Base-by-base conservation (phyloP, 352 stramenopile species). In the Phytophthora sp. region DNA sequence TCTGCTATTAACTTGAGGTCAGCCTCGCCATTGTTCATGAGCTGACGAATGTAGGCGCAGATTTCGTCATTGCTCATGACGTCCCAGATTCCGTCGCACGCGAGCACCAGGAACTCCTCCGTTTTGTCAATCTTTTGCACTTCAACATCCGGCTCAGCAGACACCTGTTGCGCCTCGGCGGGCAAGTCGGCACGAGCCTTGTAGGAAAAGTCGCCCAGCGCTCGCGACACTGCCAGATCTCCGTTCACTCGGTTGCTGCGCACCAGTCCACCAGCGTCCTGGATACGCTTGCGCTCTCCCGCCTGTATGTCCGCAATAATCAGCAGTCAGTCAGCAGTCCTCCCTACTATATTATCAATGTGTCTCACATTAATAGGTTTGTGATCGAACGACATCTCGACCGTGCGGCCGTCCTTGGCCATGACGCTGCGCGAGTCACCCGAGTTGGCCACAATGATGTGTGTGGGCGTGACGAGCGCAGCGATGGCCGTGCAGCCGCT, bases 11-110 rank as follows among this genome's bases (percentile, higher is more conserved):
- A 74, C 16, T 79, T 76, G 68, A 94, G 64, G 59, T 90, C 74
- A 31, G 42, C 66, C 61, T 95, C 83, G 52, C 86, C 86, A 30
- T 87, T 80, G 55, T 63, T 63, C 74, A 96, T 82, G 7, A 95
- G 74, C 50, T 84, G 73, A 29, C 86, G 84, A 29, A 97, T 89
- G 67, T 93, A 96, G 27, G 87, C 78, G 49, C 91, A 93, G 23
- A 88, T 79, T 51, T 96, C 85, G 64, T 98, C 86, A 58, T 97
- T 96, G 45, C 65, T 86, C 86, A 98, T 97, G 31, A 98, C 93
- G 51, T 98, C 94, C 93, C 94, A 98, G 51, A 98, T 96, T 36
- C 93, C 94, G 55, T 98, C 93, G 57, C 91, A 98, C 9, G 91
- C 93, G 31, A 98, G 75, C 16, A 98, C 67, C 4, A 98, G 69